Evolutionary conservation across 768 basidiomycete species (phyloP).

Genomic region (Leccinum truebloodii): DNA sequence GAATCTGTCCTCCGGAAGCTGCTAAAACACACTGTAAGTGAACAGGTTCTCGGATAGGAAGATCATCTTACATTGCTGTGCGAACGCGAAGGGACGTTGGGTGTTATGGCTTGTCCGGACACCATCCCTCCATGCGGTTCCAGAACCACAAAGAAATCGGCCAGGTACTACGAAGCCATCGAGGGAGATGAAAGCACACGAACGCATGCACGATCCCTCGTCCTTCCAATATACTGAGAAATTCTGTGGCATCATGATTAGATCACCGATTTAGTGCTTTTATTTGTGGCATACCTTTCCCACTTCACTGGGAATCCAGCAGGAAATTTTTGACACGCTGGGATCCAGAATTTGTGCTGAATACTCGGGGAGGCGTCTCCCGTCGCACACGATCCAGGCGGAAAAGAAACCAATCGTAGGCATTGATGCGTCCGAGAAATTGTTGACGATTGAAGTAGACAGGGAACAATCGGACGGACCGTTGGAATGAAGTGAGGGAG

Average conservation of each 20-base stretch:
- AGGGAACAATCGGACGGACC: no score
- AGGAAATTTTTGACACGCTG: conserved; percentile 48
- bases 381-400: conserved; percentile 65
- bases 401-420: conserved; percentile 62
- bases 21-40: not conserved
- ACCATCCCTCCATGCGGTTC: conserved; percentile 53
- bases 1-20: conserved; percentile 24
- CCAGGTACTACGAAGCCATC: conserved; percentile 68
- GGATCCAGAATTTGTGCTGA: conserved; percentile 48
- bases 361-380: conserved; percentile 52
- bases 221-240: conserved; percentile 71
- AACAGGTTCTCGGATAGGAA: not conserved
- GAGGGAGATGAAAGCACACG: conserved; percentile 61
- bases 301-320: conserved; percentile 66
- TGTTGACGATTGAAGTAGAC: not conserved
- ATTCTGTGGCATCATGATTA: conserved; percentile 35
- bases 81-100: conserved; percentile 65
- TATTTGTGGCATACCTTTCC: conserved; percentile 47
- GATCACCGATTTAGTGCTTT: not conserved
- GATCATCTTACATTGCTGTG: conserved; percentile 41
- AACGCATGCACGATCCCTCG: conserved; percentile 50
- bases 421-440: conserved; percentile 10
- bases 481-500: not conserved
- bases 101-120: conserved; percentile 49
- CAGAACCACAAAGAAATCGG: conserved; percentile 57